Percentiles rank a stretch among this genome's conserved stretches.
These are phyloP conservation scores for Lizonia empirigonia DNA, from an alignment of 2,329 filamentous ascomycete species.

Conservation along the genomic window DNA sequence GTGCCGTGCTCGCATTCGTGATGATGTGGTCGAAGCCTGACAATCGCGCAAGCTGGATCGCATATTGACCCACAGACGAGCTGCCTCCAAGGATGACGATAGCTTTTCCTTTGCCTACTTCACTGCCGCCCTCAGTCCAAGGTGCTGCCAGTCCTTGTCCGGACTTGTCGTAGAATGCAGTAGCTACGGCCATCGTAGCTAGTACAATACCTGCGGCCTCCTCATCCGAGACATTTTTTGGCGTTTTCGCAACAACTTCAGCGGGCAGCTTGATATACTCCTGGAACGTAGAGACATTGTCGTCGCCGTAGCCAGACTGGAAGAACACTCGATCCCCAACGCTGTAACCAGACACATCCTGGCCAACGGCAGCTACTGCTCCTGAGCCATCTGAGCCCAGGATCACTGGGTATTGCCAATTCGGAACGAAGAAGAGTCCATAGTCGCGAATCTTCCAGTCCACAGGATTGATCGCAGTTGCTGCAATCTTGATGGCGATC, in stretches of 20 bases:
- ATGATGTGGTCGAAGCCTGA: constrained; percentile 45
- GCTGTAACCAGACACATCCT: constrained; percentile 35
- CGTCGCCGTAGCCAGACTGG: constrained; percentile 22
- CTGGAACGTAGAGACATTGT: constrained; percentile 37
- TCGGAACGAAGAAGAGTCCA: constrained; percentile 49
- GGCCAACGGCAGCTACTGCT: constrained; percentile 51
- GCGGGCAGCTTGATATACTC: constrained; percentile 22
- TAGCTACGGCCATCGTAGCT: constrained; percentile 10
- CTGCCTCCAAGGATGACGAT: constrained; percentile 49
- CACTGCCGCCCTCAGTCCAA: constrained; percentile 21
- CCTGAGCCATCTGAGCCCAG: constrained; percentile 54
- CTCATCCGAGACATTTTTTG: constrained; percentile 24
- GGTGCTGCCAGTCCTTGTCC: constrained; percentile 12
- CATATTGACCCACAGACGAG: constrained; percentile 44
- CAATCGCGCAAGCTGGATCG: constrained; percentile 46
- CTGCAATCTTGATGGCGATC: constrained; percentile 56
- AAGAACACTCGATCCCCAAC: constrained; percentile 44
- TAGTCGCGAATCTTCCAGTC: constrained; percentile 52
- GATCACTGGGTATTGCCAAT: constrained; percentile 49
- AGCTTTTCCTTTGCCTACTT: constrained; percentile 24
- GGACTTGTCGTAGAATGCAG: constrained; percentile 13
- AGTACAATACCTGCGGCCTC: constrained; percentile 13
- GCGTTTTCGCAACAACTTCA: constrained; percentile 32
- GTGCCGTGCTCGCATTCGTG: constrained; percentile 39
- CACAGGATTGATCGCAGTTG: constrained; percentile 57